Base-by-base conservation (phyloP, 1,284 basidiomycete species). In the Trametes hirsuta region DNA sequence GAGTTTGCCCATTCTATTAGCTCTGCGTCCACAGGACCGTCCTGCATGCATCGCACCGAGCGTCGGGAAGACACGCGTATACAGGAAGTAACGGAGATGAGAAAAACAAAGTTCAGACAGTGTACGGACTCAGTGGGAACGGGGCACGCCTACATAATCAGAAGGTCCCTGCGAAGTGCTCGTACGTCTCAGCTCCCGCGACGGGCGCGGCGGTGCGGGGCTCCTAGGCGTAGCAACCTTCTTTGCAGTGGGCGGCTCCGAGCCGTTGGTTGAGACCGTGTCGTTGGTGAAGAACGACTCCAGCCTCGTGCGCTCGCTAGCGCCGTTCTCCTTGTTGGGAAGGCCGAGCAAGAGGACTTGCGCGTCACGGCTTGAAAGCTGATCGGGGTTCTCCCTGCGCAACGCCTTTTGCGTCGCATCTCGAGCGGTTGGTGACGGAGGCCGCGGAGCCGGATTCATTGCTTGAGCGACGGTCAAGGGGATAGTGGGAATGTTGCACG, bases 401-500 rank as follows among this genome's bases (percentile, higher is more conserved):
- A 91, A 81, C 0, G 95, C 95, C 61, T 91, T 89, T 77, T 99
- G 97, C 0, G 92, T 93, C 5, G 95, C 93, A 5, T 87, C 94
- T 14, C 96, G 88, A 9, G 90, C 87, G 0, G 86, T 85, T 0
- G 97, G 97, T 1, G 94, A 97, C 0, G 97, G 97, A 1, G 97
- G 97, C 11, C 97, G 84, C 11, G 97, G 97, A 0, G 93, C 90
- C 0, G 95, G 95, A 70, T 94, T 95, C 92, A 98, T 94, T 8
- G 95, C 88, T 77, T 98, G 96, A 0, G 97, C 97, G 47, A 98
- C 93, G 42, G 90, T 86, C 41, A 99, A 84, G 2, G 95, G 94
- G 62, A 99, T 98, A 2, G 96, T 99, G 2, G 95, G 93, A 59
- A 98, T 95, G 73, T 98, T 98, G 79, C 94, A 96, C 1, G 95